These are phyloP conservation scores for Singerocomus inundabilis DNA, from an alignment of 1,284 basidiomycete genomes.

Conservation along the genomic window DNA sequence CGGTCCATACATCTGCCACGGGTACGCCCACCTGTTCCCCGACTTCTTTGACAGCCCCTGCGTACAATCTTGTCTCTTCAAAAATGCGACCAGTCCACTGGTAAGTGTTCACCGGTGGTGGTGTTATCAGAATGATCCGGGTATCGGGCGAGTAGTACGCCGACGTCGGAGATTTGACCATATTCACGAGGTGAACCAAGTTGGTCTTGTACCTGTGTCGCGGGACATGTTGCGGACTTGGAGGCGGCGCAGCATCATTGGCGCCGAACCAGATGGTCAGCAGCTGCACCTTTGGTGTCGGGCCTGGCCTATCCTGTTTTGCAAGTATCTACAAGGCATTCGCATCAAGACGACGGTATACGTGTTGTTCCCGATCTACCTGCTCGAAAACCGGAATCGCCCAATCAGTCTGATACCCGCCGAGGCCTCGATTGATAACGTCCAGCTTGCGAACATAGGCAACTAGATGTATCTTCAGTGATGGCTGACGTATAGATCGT, in stretches of 20 bases:
- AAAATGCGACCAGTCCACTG: conserved; percentile 63
- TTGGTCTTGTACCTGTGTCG: conserved; percentile 67
- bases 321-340: conserved; percentile 48
- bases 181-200: conserved; percentile 58
- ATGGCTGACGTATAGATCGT: not conserved
- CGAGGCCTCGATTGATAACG: conserved; percentile 76
- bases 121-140: conserved; percentile 75
- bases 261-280: conserved; percentile 89
- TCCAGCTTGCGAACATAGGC: conserved; percentile 78
- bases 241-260: conserved; percentile 72
- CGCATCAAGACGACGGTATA: not conserved
- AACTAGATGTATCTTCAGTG: conserved; percentile 42
- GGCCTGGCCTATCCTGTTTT: conserved; percentile 46
- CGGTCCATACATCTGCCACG: conserved; percentile 69
- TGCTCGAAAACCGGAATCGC: conserved; percentile 74
- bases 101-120: conserved; percentile 76
- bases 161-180: conserved; percentile 62
- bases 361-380: conserved; percentile 38
- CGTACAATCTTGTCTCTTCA: conserved; percentile 63
- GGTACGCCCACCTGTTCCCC: conserved; percentile 54
- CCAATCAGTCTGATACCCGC: conserved; percentile 87
- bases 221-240: conserved; percentile 68
- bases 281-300: conserved; percentile 63
- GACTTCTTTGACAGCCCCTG: conserved; percentile 64
- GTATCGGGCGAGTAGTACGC: conserved; percentile 72